Conservation (phyloP, 768 basidiomycete genomes). For the Auriscalpium orientale region DNA sequence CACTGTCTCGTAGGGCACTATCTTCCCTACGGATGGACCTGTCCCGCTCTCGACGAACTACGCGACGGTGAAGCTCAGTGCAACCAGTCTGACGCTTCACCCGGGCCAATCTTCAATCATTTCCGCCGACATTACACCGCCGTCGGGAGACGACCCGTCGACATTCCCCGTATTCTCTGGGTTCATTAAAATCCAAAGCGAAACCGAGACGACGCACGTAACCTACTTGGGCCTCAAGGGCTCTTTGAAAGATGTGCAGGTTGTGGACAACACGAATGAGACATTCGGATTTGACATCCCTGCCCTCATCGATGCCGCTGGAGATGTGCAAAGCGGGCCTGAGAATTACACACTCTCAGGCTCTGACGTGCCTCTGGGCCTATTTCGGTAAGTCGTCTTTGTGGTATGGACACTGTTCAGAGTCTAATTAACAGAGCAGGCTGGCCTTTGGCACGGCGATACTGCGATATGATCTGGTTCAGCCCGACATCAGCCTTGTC, state of each 20-base stretch:
- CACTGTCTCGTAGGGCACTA: conserved; percentile 25
- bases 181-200: conserved; percentile 35
- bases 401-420: not conserved
- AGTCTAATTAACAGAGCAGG: conserved; percentile 14
- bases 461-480: conserved; percentile 42
- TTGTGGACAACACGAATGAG: conserved; percentile 42
- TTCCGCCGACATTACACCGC: conserved; percentile 38
- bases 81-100: conserved; percentile 34
- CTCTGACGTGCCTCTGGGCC: conserved; percentile 33
- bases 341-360: conserved; percentile 41
- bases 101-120: conserved; percentile 37
- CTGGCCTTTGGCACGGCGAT: conserved; percentile 43
- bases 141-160: conserved; percentile 31
- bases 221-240: conserved; percentile 41
- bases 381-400: conserved; percentile 28
- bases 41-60: conserved; percentile 38
- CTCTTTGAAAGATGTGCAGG: conserved; percentile 38
- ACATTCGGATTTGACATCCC: conserved; percentile 42
- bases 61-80: conserved; percentile 41
- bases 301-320: conserved; percentile 32
- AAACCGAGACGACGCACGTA: conserved; percentile 31
- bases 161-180: conserved; percentile 55
- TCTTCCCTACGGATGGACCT: conserved; percentile 39
- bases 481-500: conserved; percentile 31
- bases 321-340: conserved; percentile 32